These are phyloP conservation scores for Dipteronia dyeriana DNA, from an alignment of 345 rosid genomes.

Conservation along the genomic window DNA sequence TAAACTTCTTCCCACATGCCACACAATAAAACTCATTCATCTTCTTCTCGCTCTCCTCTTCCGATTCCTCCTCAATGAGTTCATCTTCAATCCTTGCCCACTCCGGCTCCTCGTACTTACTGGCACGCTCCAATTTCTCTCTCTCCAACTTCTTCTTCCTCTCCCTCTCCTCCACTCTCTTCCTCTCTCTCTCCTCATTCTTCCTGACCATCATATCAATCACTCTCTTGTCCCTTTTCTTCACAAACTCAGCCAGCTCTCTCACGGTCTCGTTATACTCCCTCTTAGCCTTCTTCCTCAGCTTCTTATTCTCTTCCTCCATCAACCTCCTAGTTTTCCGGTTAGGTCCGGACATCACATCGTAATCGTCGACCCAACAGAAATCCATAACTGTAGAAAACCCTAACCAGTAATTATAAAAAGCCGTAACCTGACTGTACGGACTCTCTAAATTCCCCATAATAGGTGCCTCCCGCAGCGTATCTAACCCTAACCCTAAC, in stretches of 20 bases:
- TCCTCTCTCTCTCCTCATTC: constrained; percentile 66
- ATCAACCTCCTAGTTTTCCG: constrained; percentile 74
- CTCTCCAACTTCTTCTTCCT: constrained; percentile 64
- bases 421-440: constrained; percentile 74
- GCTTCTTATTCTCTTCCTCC: constrained; percentile 95
- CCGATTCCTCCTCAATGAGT: constrained; percentile 42
- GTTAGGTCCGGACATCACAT: constrained; percentile 68
- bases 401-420: constrained; percentile 83
- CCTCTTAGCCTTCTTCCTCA: constrained; percentile 79
- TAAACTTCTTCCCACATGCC: constrained; percentile 86
- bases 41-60: constrained; percentile 34
- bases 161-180: constrained; percentile 59
- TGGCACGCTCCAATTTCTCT: constrained; percentile 64
- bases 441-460: constrained; percentile 89
- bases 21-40: constrained; percentile 70
- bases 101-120: constrained; percentile 60
- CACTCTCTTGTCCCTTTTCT: constrained; percentile 96
- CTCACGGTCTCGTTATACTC: constrained; percentile 86
- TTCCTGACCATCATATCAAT: constrained; percentile 72
- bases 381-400: constrained; percentile 88
- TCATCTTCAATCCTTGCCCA: constrained; percentile 62
- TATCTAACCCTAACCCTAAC: constrained; percentile 59
- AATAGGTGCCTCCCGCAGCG: constrained; percentile 68
- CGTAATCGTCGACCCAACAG: constrained; percentile 81
- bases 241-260: constrained; percentile 76